Evolutionary conservation across 2,329 filamentous ascomycete species (phyloP), one percentile per base, ranked within the genome.

Genomic region (Lasiodiplodia theobromae): DNA sequence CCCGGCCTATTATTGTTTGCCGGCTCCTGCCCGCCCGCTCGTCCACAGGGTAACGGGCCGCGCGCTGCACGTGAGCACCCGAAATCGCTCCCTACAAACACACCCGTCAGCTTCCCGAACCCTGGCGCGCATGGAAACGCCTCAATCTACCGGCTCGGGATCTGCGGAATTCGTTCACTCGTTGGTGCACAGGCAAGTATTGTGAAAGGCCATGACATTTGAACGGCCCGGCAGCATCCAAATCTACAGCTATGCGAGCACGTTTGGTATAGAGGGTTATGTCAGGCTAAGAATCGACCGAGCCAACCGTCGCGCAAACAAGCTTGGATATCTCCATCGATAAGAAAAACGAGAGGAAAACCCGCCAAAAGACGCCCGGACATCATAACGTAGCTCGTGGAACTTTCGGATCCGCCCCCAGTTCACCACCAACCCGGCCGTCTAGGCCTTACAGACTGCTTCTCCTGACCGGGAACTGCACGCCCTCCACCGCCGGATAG

Each of bases 401-500:
- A 58, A 28, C 58, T 49, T 49, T 47, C 44, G 58, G 47, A 56
- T 38, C 58, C 60, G 25, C 11, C 31, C 49, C n/a, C 51, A 31
- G 18, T 34, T 51, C 53, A 52, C 47, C 60, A 52, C 60, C 47
- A 23, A 8, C 31, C 28, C 25, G 31, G 18, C 53, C 31, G 25
- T 38, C 23, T 14, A 18, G 16, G 18, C n/a, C 67, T 82, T 77
- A 90, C 70, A 90, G 79, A 75, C 86, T 91, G 23, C 92, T 90
- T 73, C 92, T 89, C 77, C 91, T 76, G 34, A 75, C 87, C 28
- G 94, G 93, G 77, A 93, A 97, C 70, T 86, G 84, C 14, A 99
- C 92, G 4, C 93, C 94, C 76, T 97, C 91, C 14, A 96, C 89
- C 57, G 96, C 95, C 4, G 92, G 85, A 75, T 89, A 86, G 78